Percentiles rank a stretch among this genome's conserved stretches.
These are phyloP conservation scores for Leccinum subspadiceum DNA, from an alignment of 1,284 basidiomycete genomes.

Conservation along the genomic window DNA sequence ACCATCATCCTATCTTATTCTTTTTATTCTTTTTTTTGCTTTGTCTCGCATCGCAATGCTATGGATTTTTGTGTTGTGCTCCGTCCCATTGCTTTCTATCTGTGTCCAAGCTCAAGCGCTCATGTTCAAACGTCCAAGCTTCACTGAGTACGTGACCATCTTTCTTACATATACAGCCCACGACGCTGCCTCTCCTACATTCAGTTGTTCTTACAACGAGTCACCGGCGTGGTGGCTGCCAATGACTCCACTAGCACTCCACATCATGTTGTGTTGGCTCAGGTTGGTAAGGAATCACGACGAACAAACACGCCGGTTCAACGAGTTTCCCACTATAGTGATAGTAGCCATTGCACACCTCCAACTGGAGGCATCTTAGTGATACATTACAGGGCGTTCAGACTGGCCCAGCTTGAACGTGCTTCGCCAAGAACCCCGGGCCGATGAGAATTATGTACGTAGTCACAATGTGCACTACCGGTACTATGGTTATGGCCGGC, in stretches of 20 bases:
- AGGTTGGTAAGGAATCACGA: neutral
- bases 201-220: constrained; percentile 1
- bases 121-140: too few species aligned
- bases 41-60: constrained; percentile 27
- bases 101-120: neutral
- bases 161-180: too few species aligned
- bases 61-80: constrained; percentile 29
- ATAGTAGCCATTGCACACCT: neutral
- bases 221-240: constrained; percentile 4
- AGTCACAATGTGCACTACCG: neutral
- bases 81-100: constrained; percentile 1
- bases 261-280: neutral
- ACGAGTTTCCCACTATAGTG: neutral
- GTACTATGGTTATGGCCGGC: neutral
- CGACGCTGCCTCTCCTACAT: neutral
- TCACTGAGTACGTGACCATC: neutral
- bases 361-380: neutral
- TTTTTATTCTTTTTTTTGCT: constrained; percentile 28
- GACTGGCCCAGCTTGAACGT: neutral
- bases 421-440: neutral
- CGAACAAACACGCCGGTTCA: constrained; percentile 6
- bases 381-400: neutral
- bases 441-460: neutral
- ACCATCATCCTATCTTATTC: constrained; percentile 32
- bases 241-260: neutral